A percentile compares a stretch with the other conserved stretches of the same genome.
Conservation (phyloP, 106 monocot genomes). For the Dendrobium chrysotoxum region DNA sequence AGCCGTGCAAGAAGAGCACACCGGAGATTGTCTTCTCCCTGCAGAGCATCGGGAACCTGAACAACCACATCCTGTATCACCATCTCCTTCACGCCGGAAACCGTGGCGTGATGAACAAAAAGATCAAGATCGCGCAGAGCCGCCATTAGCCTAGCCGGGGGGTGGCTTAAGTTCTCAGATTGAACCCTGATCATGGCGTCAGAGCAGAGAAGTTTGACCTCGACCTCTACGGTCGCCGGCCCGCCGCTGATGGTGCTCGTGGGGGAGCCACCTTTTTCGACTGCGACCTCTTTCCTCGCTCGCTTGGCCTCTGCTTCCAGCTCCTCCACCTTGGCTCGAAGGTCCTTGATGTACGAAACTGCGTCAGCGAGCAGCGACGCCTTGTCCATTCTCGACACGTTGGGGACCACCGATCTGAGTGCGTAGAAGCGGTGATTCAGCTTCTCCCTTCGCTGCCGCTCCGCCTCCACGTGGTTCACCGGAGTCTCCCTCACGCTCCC, state of each 20-base stretch:
- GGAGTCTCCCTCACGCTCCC: slow-evolving; percentile 21
- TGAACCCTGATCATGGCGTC: slow-evolving; percentile 32
- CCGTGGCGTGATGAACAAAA: slow-evolving; percentile 34
- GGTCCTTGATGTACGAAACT: slow-evolving; percentile 67
- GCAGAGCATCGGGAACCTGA: slow-evolving; percentile 4
- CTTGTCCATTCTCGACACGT: slow-evolving; percentile 83
- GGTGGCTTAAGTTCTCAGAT: slow-evolving; percentile 21
- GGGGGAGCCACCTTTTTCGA: background rate
- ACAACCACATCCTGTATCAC: slow-evolving; percentile 20
- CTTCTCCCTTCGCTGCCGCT: slow-evolving; percentile 71
- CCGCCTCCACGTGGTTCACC: slow-evolving; percentile 71
- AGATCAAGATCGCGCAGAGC: slow-evolving; percentile 29
- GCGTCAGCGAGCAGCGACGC: slow-evolving; percentile 71
- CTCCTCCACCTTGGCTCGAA: slow-evolving; percentile 34
- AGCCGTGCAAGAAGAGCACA: slow-evolving; percentile 9
- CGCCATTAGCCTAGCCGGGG: slow-evolving; percentile 37
- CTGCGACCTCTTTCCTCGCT: background rate
- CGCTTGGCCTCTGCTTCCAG: slow-evolving; percentile 33
- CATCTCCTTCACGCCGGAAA: slow-evolving; percentile 16
- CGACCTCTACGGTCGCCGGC: slow-evolving; percentile 16
- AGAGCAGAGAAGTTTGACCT: slow-evolving; percentile 24
- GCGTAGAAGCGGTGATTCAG: slow-evolving; percentile 76
- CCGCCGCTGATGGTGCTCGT: background rate
- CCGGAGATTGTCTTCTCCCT: slow-evolving; percentile 4
- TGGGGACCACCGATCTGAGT: slow-evolving; percentile 74